Evolutionary conservation across 345 rosid species (phyloP), one percentile per base, ranked within the genome.

Genomic region (Diplotaxis tenuifolia): DNA sequence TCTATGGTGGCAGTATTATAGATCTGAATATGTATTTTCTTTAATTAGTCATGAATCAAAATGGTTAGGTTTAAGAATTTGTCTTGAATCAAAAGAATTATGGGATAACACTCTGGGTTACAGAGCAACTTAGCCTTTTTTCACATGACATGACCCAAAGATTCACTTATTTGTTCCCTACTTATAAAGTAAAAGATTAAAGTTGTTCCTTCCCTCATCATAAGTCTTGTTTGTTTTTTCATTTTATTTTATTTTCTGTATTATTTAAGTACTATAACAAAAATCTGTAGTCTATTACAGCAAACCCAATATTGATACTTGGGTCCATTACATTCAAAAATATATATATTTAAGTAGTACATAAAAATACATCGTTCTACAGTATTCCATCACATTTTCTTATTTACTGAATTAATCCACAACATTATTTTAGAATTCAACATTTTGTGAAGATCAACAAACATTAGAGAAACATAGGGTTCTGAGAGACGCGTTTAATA

Each of bases 121-220:
- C 76, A 58, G 80, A 65, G 68, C 21, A 77, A 55, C 50, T 25
- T 65, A 57, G 80, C 62, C 72, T 77, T 77, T 71, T 9, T 50
- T 79, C 73, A 70, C 70, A 68, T 79, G 85, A 85, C 82, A 81
- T 79, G 88, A 84, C 82, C 79, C 75, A 82, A 83, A 77, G 83
- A 87, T 85, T 83, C 80, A 77, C 68, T 66, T 71, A 58, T 71
- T 73, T 81, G 78, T 80, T 84, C 85, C 86, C 75, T 67, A 74
- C 74, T 79, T 68, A 66, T 75, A 72, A 79, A 81, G 83, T 68
- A 54, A 81, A 77, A 78, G 79, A 65, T 22, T 63, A 32, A 74
- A 76, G 69, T 68, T 80, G 81, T 73, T 67, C 62, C 45, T 71
- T 67, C 74, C 75, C 75, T 75, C 73, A 62, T 74, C 75, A 77